A percentile compares a stretch with the other conserved stretches of the same genome.
phyloP scores from a whole-genome alignment of 371 early-diverging fungal species.

The Mortierella sp. region DNA sequence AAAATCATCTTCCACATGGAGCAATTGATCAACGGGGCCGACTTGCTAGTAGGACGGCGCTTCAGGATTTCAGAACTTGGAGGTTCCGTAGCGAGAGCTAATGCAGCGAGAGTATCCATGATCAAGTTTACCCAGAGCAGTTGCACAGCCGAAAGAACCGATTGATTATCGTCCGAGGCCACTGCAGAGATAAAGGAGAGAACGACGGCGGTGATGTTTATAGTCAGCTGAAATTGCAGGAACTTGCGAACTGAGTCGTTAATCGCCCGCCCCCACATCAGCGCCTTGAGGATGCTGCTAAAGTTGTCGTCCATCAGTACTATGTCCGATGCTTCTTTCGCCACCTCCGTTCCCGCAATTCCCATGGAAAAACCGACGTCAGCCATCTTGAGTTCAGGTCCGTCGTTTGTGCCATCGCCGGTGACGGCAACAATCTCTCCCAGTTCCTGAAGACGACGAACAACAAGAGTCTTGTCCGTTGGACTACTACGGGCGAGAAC shows the following conservation, averaged over 20 bases:
- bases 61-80: slow-evolving; percentile 83
- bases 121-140: slow-evolving; percentile 92
- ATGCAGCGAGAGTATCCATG: slow-evolving; percentile 90
- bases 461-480: slow-evolving; percentile 93
- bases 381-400: slow-evolving; percentile 94
- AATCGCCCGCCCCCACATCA: slow-evolving; percentile 96
- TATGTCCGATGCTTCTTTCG: slow-evolving; percentile 95
- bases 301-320: slow-evolving; percentile 97
- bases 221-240: slow-evolving; percentile 96
- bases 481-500: slow-evolving; percentile 96
- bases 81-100: slow-evolving; percentile 87
- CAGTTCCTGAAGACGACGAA: slow-evolving; percentile 82
- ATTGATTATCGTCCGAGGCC: slow-evolving; percentile 63
- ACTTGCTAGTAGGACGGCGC: slow-evolving; percentile 81
- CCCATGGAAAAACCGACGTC: slow-evolving; percentile 99
- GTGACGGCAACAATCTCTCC: slow-evolving; percentile 97
- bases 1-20: slow-evolving; percentile 95
- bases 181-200: slow-evolving; percentile 74
- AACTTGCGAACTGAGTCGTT: slow-evolving; percentile 96
- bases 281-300: slow-evolving; percentile 89
- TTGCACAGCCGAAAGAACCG: slow-evolving; percentile 86
- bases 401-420: slow-evolving; percentile 98
- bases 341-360: slow-evolving; percentile 96
- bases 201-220: slow-evolving; percentile 91
- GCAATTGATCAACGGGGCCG: slow-evolving; percentile 85